Conservation (phyloP, 75 land plant species). For the Pseudotsuga menziesii region DNA sequence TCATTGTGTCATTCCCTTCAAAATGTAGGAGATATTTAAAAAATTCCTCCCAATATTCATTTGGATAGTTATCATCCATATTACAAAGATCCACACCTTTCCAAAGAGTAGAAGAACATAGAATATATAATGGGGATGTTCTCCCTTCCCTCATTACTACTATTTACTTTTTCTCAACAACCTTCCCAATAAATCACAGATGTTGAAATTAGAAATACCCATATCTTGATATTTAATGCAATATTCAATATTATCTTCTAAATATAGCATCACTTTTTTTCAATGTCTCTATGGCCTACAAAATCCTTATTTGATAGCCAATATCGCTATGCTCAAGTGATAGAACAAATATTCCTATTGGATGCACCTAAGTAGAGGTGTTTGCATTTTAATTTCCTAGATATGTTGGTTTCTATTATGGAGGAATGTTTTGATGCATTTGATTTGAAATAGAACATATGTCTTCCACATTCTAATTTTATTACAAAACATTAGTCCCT, state of each 20-base stretch:
- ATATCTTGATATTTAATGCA: slow-evolving; percentile 51
- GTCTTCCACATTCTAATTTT: background rate
- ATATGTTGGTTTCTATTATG: background rate
- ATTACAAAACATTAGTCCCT: background rate
- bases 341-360: background rate
- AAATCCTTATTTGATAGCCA: slow-evolving; percentile 21
- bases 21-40: slow-evolving; percentile 28
- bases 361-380: background rate
- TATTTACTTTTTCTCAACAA: slow-evolving; percentile 8
- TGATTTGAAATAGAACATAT: background rate
- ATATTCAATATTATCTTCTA: slow-evolving; percentile 51
- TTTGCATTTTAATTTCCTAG: slow-evolving; percentile 7
- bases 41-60: slow-evolving; percentile 31
- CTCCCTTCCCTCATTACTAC: slow-evolving; percentile 30
- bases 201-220: slow-evolving; percentile 31
- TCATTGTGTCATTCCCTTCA: slow-evolving; percentile 30
- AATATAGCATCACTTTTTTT: slow-evolving; percentile 42
- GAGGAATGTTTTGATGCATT: background rate
- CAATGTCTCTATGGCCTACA: slow-evolving; percentile 42
- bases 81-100: slow-evolving; percentile 43
- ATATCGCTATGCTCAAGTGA: background rate
- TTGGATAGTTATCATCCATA: slow-evolving; percentile 40
- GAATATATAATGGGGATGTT: slow-evolving; percentile 30
- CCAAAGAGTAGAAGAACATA: slow-evolving; percentile 40
- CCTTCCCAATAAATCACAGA: slow-evolving; percentile 28